Conservation (phyloP, 371 early-diverging fungal species). For the Cokeromyces recurvatus region DNA sequence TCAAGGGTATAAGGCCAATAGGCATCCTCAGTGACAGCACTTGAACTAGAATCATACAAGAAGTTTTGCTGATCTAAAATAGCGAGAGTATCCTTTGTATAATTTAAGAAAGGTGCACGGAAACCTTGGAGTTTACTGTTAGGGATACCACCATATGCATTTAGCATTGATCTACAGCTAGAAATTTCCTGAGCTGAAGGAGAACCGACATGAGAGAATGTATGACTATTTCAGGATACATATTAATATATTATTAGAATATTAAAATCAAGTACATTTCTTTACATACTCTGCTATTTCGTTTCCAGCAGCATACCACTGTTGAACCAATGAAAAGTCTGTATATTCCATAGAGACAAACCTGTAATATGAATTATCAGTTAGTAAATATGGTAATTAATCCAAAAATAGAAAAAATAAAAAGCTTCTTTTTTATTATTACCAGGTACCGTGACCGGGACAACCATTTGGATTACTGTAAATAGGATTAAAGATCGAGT, state of each 20-base stretch:
- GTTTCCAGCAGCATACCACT: conserved; percentile 68
- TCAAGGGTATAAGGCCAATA: conserved; percentile 76
- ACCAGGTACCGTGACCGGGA: conserved; percentile 46
- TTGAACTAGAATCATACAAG: conserved; percentile 59
- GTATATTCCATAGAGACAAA: conserved; percentile 62
- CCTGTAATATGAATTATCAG: conserved; percentile 14
- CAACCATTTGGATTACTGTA: conserved; percentile 61
- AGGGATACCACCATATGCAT: conserved; percentile 62
- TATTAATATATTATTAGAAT: neutral
- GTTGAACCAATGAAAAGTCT: conserved; percentile 59
- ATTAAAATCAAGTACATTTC: neutral
- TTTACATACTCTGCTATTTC: conserved; percentile 55
- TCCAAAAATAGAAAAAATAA: conserved; percentile 6
- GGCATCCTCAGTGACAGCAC: conserved; percentile 41
- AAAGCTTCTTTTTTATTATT: no score
- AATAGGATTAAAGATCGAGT: neutral
- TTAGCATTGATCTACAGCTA: conserved; percentile 47
- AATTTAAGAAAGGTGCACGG: conserved; percentile 69
- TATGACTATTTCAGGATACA: conserved; percentile 36
- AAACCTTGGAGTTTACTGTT: conserved; percentile 61
- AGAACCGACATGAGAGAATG: conserved; percentile 56
- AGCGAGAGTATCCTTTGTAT: conserved; percentile 45
- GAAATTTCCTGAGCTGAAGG: conserved; percentile 47
- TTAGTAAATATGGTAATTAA: conserved; percentile 7
- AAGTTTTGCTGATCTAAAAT: conserved; percentile 50